Percentiles rank a stretch among this genome's conserved stretches.
Conservation (phyloP, 1,139 yeast species). For the Magnusiomyces sp. region DNA sequence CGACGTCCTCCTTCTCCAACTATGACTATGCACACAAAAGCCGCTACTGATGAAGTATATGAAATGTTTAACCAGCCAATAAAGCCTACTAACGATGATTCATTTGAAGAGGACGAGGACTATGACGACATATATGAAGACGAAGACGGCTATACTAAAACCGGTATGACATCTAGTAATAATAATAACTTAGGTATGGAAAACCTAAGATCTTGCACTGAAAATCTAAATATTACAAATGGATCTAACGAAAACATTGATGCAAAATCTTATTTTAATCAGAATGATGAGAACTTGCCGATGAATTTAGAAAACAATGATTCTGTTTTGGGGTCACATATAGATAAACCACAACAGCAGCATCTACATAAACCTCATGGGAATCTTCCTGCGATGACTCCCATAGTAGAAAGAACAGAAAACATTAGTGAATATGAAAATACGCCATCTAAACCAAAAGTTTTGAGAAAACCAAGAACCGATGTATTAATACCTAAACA, state of each 20-base stretch:
- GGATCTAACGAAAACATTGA: constrained; percentile 4
- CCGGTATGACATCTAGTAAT: no score
- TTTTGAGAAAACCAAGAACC: background rate
- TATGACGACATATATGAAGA: constrained; percentile 30
- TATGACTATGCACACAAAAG: constrained; percentile 64
- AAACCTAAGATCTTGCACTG: background rate
- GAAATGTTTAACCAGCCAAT: constrained; percentile 69
- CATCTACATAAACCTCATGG: no score
- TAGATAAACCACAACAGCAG: no score
- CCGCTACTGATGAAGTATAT: constrained; percentile 67
- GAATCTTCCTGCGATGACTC: constrained; percentile 24
- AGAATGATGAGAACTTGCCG: background rate
- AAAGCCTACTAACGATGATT: constrained; percentile 19
- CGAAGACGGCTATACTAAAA: constrained; percentile 18
- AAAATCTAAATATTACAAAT: no score
- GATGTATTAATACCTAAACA: constrained; percentile 6
- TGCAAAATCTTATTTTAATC: constrained; percentile 2
- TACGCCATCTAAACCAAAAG: constrained; percentile 7
- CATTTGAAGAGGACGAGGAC: constrained; percentile 20
- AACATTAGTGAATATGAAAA: constrained; percentile 15
- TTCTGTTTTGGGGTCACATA: no score
- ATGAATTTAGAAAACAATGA: no score
- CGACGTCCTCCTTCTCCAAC: constrained; percentile 48
- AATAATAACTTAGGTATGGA: background rate
- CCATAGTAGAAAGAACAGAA: constrained; percentile 30